A percentile compares a stretch with the other conserved stretches of the same genome.
Conservation (phyloP, 768 basidiomycete species). For the Fomitopsis pulvina region DNA sequence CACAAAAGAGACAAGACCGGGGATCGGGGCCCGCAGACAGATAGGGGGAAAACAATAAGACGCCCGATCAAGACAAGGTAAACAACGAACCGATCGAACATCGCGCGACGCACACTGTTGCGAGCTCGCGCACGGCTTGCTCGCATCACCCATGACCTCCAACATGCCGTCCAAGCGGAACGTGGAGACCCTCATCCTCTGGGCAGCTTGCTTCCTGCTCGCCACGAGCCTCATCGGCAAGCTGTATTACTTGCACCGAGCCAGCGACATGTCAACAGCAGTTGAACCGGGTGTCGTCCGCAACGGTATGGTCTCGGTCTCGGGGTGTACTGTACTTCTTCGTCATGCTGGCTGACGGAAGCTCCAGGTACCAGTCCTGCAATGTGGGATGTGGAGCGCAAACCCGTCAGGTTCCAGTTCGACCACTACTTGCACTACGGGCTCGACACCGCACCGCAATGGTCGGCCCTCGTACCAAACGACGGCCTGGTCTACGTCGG, state of each 20-base stretch:
- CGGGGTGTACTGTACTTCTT: background rate
- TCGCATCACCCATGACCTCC: no score
- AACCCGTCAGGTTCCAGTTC: conserved; percentile 12
- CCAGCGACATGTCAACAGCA: no score
- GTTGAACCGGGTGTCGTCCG: background rate
- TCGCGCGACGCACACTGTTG: no score
- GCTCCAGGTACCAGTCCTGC: no score
- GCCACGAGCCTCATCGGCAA: background rate
- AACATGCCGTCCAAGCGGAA: background rate
- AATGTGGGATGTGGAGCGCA: conserved; percentile 12
- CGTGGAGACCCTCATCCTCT: background rate
- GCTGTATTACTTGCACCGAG: no score
- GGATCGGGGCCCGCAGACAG: no score
- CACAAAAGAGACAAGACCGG: no score
- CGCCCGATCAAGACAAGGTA: no score
- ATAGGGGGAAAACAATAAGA: no score
- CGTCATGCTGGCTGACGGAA: no score
- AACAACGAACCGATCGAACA: no score
- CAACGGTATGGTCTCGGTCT: background rate
- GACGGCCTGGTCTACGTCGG: conserved; percentile 23
- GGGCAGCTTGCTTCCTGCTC: background rate
- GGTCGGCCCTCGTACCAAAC: conserved; percentile 20
- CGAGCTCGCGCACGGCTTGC: no score
- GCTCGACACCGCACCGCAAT: conserved; percentile 13
- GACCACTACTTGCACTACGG: conserved; percentile 10